Conservation (phyloP, 75 land plant genomes). For the Sequoia sempervirens region DNA sequence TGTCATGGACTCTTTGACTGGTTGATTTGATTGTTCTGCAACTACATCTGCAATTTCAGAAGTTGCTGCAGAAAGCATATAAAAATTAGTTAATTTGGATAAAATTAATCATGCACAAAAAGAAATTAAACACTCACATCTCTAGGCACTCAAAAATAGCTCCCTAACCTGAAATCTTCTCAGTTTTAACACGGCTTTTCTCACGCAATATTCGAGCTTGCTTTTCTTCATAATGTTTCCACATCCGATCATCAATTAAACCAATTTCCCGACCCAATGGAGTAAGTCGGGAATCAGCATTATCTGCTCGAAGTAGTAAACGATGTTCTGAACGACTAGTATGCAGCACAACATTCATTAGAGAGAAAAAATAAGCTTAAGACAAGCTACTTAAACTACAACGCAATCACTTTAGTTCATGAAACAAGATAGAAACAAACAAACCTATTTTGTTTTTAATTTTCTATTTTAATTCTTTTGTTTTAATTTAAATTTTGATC, state of each 20-base stretch:
- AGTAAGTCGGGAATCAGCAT: slow-evolving; percentile 95
- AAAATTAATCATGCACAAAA: background rate
- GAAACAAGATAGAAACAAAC: background rate
- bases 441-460: background rate
- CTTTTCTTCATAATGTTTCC: slow-evolving; percentile 76
- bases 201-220: slow-evolving; percentile 71
- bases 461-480: background rate
- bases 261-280: slow-evolving; percentile 89
- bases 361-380: slow-evolving; percentile 4
- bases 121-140: background rate
- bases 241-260: slow-evolving; percentile 83
- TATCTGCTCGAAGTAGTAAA: slow-evolving; percentile 84
- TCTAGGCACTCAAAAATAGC: background rate
- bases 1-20: slow-evolving; percentile 48
- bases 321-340: slow-evolving; percentile 95
- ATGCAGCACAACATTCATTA: slow-evolving; percentile 6
- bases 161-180: slow-evolving; percentile 51
- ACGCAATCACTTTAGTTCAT: background rate
- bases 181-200: slow-evolving; percentile 60
- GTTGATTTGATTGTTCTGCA: slow-evolving; percentile 64
- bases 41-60: slow-evolving; percentile 71
- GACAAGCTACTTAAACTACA: background rate
- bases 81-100: background rate
- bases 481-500: background rate
- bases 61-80: slow-evolving; percentile 26